Evolutionary conservation across 2,329 filamentous ascomycete species (phyloP), one percentile per base, ranked within the genome.

Genomic region (Dryadomyces quercus-mongolicae): DNA sequence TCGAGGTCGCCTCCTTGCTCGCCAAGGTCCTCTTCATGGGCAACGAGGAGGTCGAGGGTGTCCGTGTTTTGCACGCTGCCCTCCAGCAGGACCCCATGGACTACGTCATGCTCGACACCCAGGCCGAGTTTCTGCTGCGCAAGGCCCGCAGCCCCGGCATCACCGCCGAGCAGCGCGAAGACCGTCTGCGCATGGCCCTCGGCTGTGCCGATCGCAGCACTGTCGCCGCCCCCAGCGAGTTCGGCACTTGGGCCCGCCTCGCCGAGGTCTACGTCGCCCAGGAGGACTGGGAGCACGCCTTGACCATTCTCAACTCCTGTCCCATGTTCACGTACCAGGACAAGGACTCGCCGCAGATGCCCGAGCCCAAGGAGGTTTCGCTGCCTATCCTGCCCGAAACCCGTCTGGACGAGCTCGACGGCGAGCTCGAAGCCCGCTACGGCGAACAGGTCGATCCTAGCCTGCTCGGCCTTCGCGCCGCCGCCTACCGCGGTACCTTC

Each of bases 281-380:
- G 70, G 93, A 98, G 67, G 88, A 95, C 65, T 98, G 93, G 90
- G 93, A 97, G 65, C 82, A 97, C 61, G 93, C 93, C 0, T 78
- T 98, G 22, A 84, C 95, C 5, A 97, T 93, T 4, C 77, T 98
- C 52, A 98, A 98, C 71, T 98, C 93, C 18, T 98, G 93, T 68
- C 93, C 93, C 9, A 98, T 98, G 93, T 98, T 98, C 69, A 98
- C 93, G 7, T 97, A 98, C 68, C 93, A 97, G 69, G 93, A 98
- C 70, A 97, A 96, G 69, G 93, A 98, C 67, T 86, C 90, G 6
- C 93, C 93, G 3, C 73, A 93, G 56, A 92, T 97, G 86, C 93
- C 93, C 1, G 90, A 95, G 64, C 91, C 93, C 0, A 85, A 86
- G 62, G 87, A 90, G 54, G 86, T 97, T 45, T 82, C 87, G 61